phyloP scores from a whole-genome alignment of 192 early-diverging fungal species.

The Coemansia aciculifera region DNA sequence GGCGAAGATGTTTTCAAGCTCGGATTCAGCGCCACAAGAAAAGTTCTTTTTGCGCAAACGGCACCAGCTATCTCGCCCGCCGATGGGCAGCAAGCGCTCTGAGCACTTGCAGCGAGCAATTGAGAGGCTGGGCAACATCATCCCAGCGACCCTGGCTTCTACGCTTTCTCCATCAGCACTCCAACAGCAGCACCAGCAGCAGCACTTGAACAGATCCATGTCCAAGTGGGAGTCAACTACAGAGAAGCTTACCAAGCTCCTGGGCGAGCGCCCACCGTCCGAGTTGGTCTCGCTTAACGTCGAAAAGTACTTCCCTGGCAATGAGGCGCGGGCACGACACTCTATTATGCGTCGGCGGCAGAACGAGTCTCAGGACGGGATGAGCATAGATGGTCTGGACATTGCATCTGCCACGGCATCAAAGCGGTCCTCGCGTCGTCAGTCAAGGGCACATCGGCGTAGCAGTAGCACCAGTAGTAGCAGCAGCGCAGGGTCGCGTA shows the following conservation, averaged over 20 bases:
- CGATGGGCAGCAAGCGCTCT: slow-evolving; percentile 34
- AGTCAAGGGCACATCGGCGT: slow-evolving; percentile 33
- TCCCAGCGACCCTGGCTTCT: slow-evolving; percentile 10
- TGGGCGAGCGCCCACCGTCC: slow-evolving; percentile 93
- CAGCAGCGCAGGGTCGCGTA: slow-evolving; percentile 25
- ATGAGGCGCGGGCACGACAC: slow-evolving; percentile 55
- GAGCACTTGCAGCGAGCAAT: slow-evolving; percentile 50
- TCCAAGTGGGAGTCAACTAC: slow-evolving; percentile 46
- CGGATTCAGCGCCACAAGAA: slow-evolving; percentile 67
- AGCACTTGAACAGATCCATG: slow-evolving; percentile 13
- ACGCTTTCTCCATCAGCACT: slow-evolving; percentile 3
- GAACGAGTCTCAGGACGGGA: slow-evolving; percentile 35
- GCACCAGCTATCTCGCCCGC: slow-evolving; percentile 60
- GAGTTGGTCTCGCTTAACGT: slow-evolving; percentile 91
- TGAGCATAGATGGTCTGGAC: slow-evolving; percentile 17
- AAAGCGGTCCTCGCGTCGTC: slow-evolving; percentile 28
- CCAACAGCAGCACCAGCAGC: slow-evolving; percentile 22
- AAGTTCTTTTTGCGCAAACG: slow-evolving; percentile 70
- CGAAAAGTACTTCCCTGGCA: slow-evolving; percentile 88
- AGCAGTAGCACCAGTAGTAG: slow-evolving; percentile 24
- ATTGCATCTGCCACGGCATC: not conserved
- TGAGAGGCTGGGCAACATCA: slow-evolving; percentile 43
- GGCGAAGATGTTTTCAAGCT: slow-evolving; percentile 68
- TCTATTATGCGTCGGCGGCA: slow-evolving; percentile 51
- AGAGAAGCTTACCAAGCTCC: slow-evolving; percentile 72